Evolutionary conservation across 768 basidiomycete species (phyloP), one percentile per base, ranked within the genome.

Genomic region (Trametes cinnabarina): DNA sequence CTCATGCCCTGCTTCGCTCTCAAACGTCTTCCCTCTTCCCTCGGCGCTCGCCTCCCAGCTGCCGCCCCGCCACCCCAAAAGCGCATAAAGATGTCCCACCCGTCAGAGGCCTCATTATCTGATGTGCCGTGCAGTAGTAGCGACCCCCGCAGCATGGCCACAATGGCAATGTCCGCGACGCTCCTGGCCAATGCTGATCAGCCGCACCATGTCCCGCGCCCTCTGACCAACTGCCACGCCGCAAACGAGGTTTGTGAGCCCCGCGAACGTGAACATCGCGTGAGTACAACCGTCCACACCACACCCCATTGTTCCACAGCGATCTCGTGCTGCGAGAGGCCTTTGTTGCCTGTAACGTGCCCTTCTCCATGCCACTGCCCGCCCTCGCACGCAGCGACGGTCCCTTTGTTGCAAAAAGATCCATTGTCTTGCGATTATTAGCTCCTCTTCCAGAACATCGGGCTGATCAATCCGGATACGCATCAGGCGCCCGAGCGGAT

Each of bases 401-500:
- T 17, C 47, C 42, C 53, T 50, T 60, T 55, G 52, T 22, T 34
- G 47, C 23, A 22, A 32, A 43, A 43, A 30, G 43, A 51, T 39
- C 46, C 47, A 41, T 56, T 61, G 55, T 57, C 50, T n/a, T 41
- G 44, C 35, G 53, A 39, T 42, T 25, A 35, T 34, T 28, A 32
- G 42, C 15, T 55, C 43, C 51, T 55, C 55, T 57, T 41, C 55
- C 61, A 47, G 46, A 51, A 19, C 39, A 3, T 35, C 52, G 61
- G 61, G 51, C 52, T 62, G 52, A 62, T 62, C 61, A 25, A 14
- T 26, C 61, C 56, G 37, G 56, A 62, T 62, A 40, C 20, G 58
- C 41, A 30, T n/a, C 57, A 57, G 59, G 48, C 48, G 41, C 41
- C 59, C 51, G 47, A 41, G 42, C 52, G 35, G 43, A 49, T 40